phyloP scores from a whole-genome alignment of 805 yeast species.

The Torulaspora microellipsoides region DNA sequence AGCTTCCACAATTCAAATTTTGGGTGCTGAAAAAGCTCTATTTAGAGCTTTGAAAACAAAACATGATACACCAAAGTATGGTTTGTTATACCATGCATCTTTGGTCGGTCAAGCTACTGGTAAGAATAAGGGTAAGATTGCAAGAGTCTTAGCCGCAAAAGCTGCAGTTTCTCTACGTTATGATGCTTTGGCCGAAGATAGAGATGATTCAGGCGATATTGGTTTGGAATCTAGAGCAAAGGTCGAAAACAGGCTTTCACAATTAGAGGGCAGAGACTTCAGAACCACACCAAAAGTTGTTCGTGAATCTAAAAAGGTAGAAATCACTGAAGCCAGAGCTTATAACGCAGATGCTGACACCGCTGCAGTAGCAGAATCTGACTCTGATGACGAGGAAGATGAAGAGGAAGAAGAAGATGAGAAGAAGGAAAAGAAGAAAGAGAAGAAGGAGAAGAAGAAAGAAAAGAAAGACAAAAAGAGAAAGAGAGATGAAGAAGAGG shows the following conservation, averaged over 20 bases:
- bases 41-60: slow-evolving; percentile 98
- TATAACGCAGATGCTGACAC: slow-evolving; percentile 95
- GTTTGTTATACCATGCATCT: slow-evolving; percentile 94
- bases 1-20: slow-evolving; percentile 95
- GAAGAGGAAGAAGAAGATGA: slow-evolving; percentile 36
- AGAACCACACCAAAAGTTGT: slow-evolving; percentile 82
- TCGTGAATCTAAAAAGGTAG: slow-evolving; percentile 82
- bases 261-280: slow-evolving; percentile 93
- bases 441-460: slow-evolving; percentile 37
- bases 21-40: slow-evolving; percentile 98
- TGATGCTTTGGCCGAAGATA: slow-evolving; percentile 94
- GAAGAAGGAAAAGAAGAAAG: slow-evolving; percentile 34
- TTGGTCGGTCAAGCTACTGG: slow-evolving; percentile 97
- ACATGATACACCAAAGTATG: slow-evolving; percentile 98
- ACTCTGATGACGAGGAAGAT: slow-evolving; percentile 37
- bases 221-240: slow-evolving; percentile 89
- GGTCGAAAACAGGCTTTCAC: slow-evolving; percentile 91
- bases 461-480: slow-evolving; percentile 31
- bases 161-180: slow-evolving; percentile 95
- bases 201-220: slow-evolving; percentile 91
- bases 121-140: slow-evolving; percentile 97
- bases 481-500: slow-evolving; percentile 30
- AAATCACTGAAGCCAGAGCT: slow-evolving; percentile 75
- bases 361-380: slow-evolving; percentile 33
- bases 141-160: slow-evolving; percentile 97